These are phyloP conservation scores for Parathielavia appendiculata DNA, from an alignment of 495 filamentous ascomycete species.

Conservation along the genomic window DNA sequence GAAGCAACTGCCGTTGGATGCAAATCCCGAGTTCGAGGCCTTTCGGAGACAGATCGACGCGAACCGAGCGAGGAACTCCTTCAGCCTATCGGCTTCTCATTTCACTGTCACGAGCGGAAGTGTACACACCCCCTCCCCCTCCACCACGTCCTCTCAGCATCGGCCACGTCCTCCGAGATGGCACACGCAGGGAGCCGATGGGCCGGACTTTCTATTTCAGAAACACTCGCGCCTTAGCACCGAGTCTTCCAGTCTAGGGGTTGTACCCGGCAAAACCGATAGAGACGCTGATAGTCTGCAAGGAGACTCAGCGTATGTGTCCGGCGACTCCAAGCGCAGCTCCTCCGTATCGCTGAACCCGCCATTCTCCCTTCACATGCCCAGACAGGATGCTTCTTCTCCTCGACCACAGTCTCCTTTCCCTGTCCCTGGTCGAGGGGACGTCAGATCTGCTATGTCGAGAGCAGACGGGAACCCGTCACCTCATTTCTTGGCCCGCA, in stretches of 20 bases:
- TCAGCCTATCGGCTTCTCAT: slow-evolving; percentile 47
- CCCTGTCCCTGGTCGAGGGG: slow-evolving; percentile 26
- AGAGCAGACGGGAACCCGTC: slow-evolving; percentile 46
- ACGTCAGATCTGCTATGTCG: slow-evolving; percentile 32
- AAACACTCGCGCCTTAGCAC: slow-evolving; percentile 17
- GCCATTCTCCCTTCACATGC: slow-evolving; percentile 31
- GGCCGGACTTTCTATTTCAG: slow-evolving; percentile 27
- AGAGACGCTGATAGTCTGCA: slow-evolving; percentile 33
- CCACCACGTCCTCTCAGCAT: slow-evolving; percentile 31
- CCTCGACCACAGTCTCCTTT: slow-evolving; percentile 36
- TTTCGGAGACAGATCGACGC: slow-evolving; percentile 65
- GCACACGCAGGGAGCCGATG: slow-evolving; percentile 38
- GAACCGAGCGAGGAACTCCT: slow-evolving; percentile 44
- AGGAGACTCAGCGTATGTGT: slow-evolving; percentile 44
- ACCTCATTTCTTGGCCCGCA: slow-evolving; percentile 45
- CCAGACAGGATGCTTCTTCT: slow-evolving; percentile 22
- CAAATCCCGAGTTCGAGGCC: slow-evolving; percentile 71
- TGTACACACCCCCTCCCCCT: slow-evolving; percentile 20
- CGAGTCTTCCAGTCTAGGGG: slow-evolving; percentile 12
- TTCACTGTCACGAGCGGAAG: slow-evolving; percentile 32
- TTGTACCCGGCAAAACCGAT: slow-evolving; percentile 19
- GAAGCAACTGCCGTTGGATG: slow-evolving; percentile 60
- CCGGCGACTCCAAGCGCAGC: slow-evolving; percentile 44
- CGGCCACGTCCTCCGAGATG: slow-evolving; percentile 38
- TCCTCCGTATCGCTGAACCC: slow-evolving; percentile 40